Conservation (phyloP, 169 alveolate species). For the Nephromyces sp. region DNA sequence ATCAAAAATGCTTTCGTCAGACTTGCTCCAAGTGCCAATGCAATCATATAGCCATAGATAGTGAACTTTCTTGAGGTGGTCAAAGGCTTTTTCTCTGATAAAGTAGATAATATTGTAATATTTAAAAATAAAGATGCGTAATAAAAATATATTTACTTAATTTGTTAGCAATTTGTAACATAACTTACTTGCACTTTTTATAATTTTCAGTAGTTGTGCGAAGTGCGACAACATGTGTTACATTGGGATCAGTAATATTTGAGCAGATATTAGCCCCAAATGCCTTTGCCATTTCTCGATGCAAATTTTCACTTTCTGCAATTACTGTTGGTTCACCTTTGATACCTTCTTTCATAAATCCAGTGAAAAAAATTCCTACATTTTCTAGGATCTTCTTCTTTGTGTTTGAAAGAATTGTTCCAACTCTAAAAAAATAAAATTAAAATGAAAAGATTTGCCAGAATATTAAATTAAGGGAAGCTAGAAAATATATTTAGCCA, state of each 20-base stretch:
- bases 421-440: conserved; percentile 56
- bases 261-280: conserved; percentile 68
- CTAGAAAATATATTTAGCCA: too few relatives aligned
- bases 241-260: conserved; percentile 56
- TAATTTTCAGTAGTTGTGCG: conserved; percentile 73
- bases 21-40: conserved; percentile 70
- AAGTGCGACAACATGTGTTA: conserved; percentile 79
- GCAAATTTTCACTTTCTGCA: conserved; percentile 75
- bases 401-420: conserved; percentile 58
- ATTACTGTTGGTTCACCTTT: conserved; percentile 58
- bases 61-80: conserved; percentile 69
- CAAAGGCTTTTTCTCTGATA: not conserved
- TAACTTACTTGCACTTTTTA: not conserved
- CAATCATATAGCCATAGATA: conserved; percentile 80
- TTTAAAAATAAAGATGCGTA: too few relatives aligned
- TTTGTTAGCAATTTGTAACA: too few relatives aligned
- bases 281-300: conserved; percentile 68
- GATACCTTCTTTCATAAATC: conserved; percentile 69
- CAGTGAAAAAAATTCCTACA: conserved; percentile 71
- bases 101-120: too few relatives aligned
- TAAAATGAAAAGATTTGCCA: too few relatives aligned
- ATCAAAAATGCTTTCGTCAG: conserved; percentile 54
- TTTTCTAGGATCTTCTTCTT: conserved; percentile 57
- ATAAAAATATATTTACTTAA: too few relatives aligned
- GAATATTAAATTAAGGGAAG: too few relatives aligned